Percentiles rank a stretch among this genome's conserved stretches.
phyloP scores from a whole-genome alignment of 805 yeast species.

The Babjeviella inositovora region DNA sequence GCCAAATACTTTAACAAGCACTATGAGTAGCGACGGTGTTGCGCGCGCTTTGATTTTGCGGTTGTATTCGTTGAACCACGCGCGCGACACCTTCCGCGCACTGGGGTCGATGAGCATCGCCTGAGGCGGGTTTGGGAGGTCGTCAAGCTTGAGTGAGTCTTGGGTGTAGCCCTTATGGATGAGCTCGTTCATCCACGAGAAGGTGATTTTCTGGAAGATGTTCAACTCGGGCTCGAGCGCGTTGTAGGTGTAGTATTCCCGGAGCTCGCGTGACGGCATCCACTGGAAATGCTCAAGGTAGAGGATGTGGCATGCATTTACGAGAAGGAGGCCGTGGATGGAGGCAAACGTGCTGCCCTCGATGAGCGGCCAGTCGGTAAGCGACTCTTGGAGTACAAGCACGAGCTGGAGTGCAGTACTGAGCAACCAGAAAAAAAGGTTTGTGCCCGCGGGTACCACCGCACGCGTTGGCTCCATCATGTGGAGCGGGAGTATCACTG shows the following conservation, averaged over 20 bases:
- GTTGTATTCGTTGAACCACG: too few species aligned
- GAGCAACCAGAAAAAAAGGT: conserved; percentile 13
- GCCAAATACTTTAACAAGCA: conserved; percentile 20
- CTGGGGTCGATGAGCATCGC: background rate
- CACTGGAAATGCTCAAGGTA: conserved; percentile 5
- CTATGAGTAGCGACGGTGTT: conserved; percentile 11
- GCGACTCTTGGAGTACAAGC: background rate
- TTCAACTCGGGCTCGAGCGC: conserved; percentile 6
- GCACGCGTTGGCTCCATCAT: conserved; percentile 13
- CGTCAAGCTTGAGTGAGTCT: conserved; percentile 8
- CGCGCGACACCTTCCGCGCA: background rate
- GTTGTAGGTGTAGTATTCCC: conserved; percentile 5
- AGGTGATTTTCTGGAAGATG: conserved; percentile 11
- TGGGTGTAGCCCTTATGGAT: conserved; percentile 11
- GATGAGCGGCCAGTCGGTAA: background rate
- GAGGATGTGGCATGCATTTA: background rate
- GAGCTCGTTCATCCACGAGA: conserved; percentile 16
- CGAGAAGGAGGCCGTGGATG: background rate
- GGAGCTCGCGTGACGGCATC: conserved; percentile 11
- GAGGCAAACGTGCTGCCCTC: background rate
- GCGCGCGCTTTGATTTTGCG: conserved; percentile 5
- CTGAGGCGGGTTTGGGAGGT: conserved; percentile 1
- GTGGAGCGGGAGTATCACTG: conserved; percentile 11
- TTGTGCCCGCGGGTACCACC: conserved; percentile 8
- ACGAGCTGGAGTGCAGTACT: background rate